Base-by-base conservation (phyloP, 768 basidiomycete genomes). In the Mycena sanguinolenta region DNA sequence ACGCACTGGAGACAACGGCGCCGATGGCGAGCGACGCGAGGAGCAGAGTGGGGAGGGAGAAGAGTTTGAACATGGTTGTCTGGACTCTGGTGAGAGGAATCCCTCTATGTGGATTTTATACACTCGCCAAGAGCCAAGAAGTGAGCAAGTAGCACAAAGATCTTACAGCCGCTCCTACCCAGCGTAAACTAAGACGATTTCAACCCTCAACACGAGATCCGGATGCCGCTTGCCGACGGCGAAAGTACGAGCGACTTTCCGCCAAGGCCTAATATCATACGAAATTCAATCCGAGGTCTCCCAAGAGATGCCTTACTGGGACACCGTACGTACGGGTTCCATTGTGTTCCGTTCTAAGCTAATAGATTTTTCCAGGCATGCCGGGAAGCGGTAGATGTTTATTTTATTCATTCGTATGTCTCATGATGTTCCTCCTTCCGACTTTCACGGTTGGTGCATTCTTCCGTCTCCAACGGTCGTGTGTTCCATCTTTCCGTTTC, bases 1-100 rank as follows among this genome's bases (percentile, higher is more conserved):
- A 62, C 61, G 61, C 61, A 62, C 61, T 62, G 49, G 61, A 62
- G 61, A 52, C 61, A 62, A 62, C 61, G 61, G 52, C 61, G 61
- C 61, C 49, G 49, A 62, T 62, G 49, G 61, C 61, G 49, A 62
- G 34, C 61, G 61, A 62, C 61, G 61, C 61, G 34, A 62, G 49
- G 49, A 62, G 44, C 46, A 62, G 61, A 62, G 61, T 52, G 49
- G 61, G 60, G 32, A 61, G 46, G 21, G n/a, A n/a, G n/a, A n/a
- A n/a, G n/a, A n/a, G n/a, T n/a, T n/a, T n/a, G n/a, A n/a, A n/a
- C n/a, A n/a, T 61, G 60, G 60, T 46, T 61, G 44, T 61, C 30
- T 61, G 60, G 46, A 62, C 14, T 62, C 61, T 62, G 61, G 61
- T 52, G 23, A 52, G 61, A 62, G 60, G n/a, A 38, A 62, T 50